phyloP scores from a whole-genome alignment of 148 eudicot genomes.

The Silene uniflora region DNA sequence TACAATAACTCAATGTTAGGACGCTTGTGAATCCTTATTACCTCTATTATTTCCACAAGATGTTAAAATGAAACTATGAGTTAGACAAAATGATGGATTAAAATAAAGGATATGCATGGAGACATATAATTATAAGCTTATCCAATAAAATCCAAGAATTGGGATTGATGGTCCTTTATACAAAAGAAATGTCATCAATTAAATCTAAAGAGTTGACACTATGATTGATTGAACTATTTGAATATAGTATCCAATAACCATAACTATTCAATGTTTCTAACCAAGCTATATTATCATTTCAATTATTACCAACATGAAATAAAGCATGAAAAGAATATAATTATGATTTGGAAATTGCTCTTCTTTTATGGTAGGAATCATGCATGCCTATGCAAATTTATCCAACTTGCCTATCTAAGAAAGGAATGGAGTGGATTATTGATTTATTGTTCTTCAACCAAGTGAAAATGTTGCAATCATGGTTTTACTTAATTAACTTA shows the following conservation, averaged over 20 bases:
- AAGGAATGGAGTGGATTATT: not conserved
- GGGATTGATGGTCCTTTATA: conserved; percentile 9
- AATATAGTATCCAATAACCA: conserved; percentile 1
- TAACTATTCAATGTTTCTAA: too few species aligned
- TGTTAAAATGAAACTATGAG: not conserved
- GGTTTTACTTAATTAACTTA: conserved; percentile 2
- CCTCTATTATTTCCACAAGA: too few species aligned
- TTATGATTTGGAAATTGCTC: not conserved
- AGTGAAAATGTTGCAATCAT: not conserved
- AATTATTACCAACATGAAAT: not conserved
- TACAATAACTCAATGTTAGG: too few species aligned
- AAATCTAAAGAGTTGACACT: conserved; percentile 11
- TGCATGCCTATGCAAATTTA: conserved; percentile 1
- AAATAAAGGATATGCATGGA: not conserved
- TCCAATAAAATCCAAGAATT: conserved; percentile 1
- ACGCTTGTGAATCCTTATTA: too few species aligned
- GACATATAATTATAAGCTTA: not conserved
- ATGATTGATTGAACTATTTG: conserved; percentile 10
- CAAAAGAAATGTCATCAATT: not conserved
- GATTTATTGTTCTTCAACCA: too few species aligned
- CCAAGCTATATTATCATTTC: too few species aligned
- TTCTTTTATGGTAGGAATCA: not conserved
- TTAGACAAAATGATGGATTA: not conserved
- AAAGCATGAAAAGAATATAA: not conserved
- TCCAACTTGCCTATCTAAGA: not conserved